Conservation (phyloP, 31 red algal species). For the Asparagopsis taxiformis region DNA sequence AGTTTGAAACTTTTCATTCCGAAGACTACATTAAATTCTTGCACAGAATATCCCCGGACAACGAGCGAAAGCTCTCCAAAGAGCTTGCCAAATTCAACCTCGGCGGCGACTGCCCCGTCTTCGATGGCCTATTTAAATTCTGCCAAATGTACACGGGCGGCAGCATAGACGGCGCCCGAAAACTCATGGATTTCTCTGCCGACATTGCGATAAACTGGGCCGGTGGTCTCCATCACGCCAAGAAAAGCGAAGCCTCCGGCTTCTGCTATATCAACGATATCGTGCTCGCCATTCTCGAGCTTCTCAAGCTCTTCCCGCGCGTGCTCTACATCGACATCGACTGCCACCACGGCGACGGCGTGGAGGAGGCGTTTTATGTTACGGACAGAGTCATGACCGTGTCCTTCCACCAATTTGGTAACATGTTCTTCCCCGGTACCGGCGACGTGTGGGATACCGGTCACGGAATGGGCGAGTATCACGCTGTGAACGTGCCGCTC, state of each 20-base stretch:
- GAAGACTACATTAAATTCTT: conserved; percentile 77
- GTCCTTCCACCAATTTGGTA: conserved; percentile 87
- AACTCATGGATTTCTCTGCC: conserved; percentile 56
- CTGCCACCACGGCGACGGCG: conserved; percentile 88
- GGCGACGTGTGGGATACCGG: conserved; percentile 78
- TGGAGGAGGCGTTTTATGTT: conserved; percentile 90
- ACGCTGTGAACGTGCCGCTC: conserved; percentile 89
- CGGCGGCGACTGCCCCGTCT: conserved; percentile 74
- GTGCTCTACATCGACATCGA: conserved; percentile 90
- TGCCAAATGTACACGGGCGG: conserved; percentile 71
- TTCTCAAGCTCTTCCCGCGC: conserved; percentile 69
- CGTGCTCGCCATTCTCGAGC: conserved; percentile 84
- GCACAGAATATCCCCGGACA: conserved; percentile 61
- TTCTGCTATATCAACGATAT: conserved; percentile 92
- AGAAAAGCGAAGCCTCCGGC: conserved; percentile 74
- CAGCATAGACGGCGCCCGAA: conserved; percentile 74
- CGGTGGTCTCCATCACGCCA: conserved; percentile 86
- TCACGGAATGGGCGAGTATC: conserved; percentile 62
- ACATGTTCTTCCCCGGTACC: conserved; percentile 88
- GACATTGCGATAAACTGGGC: conserved; percentile 93
- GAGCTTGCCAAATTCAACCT: conserved; percentile 41
- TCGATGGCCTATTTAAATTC: conserved; percentile 88
- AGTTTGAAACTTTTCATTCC: too few species aligned
- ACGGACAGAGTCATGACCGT: conserved; percentile 92
- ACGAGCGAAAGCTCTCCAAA: conserved; percentile 3